These are phyloP conservation scores for Fusarium cyanostomum DNA, from an alignment of 2,329 filamentous ascomycete species.

Conservation along the genomic window DNA sequence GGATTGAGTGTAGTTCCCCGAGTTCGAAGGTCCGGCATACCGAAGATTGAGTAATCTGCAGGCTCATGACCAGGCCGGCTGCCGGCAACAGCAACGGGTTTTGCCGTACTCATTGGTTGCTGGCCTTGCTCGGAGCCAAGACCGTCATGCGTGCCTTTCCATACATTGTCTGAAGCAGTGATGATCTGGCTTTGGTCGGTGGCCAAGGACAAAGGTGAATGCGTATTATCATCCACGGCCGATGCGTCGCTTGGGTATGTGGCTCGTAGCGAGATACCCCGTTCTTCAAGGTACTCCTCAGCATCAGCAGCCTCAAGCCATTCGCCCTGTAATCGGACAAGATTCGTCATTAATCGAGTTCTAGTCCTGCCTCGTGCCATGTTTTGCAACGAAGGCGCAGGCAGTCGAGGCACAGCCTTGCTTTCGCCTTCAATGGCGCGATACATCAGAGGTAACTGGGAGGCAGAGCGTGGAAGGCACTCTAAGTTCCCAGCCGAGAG, in stretches of 20 bases:
- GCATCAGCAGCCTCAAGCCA: constrained; percentile 14
- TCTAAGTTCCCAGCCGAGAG: not conserved
- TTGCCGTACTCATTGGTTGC: too few species aligned
- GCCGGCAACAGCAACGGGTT: too few species aligned
- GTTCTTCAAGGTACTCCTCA: constrained; percentile 18
- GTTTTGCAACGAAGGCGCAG: not conserved
- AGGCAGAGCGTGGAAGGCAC: not conserved
- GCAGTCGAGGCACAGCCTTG: not conserved
- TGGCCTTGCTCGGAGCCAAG: too few species aligned
- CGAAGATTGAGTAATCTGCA: not conserved
- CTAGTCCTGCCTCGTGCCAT: not conserved
- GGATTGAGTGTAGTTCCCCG: too few species aligned
- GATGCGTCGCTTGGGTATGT: not conserved
- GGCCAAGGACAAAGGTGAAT: too few species aligned
- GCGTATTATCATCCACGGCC: too few species aligned
- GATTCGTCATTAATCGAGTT: not conserved
- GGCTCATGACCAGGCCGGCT: not conserved
- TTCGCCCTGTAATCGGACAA: constrained; percentile 3
- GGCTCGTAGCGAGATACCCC: not conserved
- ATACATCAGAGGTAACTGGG: not conserved
- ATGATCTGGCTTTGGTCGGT: too few species aligned
- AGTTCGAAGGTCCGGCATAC: not conserved
- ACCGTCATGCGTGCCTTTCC: too few species aligned
- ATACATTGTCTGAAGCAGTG: too few species aligned
- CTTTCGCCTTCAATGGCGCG: constrained; percentile 1